Evolutionary conservation across 208 protist species (phyloP), one percentile per base, ranked within the genome.

Genomic region (Acanthamoeba rhysodes): DNA sequence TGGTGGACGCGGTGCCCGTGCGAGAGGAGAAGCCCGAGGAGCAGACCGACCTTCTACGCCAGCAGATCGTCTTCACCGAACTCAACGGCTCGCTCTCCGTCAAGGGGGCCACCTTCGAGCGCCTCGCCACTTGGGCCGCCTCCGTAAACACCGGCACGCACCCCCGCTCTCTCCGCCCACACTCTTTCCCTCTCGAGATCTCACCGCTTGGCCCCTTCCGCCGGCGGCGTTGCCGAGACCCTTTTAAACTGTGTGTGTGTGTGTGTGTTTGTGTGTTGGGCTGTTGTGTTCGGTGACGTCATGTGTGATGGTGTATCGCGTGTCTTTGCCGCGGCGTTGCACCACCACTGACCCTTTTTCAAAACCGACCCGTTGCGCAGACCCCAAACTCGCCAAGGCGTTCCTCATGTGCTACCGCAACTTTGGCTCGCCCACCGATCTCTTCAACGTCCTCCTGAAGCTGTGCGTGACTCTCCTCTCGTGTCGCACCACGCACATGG

Each of bases 381-480:
- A 88, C 53, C 50, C 80, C 22, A 88, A 88, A 27, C 50, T 34
- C 14, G 7, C 80, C 14, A 57, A 41, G 29, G 80, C 80, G 29
- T 88, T 88, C n/a, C 80, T 88, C n/a, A 2, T 88, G 41, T 88
- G 80, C n/a, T 88, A 88, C 50, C 80, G 80, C 80, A 41, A 3
- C 80, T 88, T 88, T 8, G 80, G 80, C 80, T 66, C 50, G 8
- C 80, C 80, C 16, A 64, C 80, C 48, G 80, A 88, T 24, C 80
- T 88, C 50, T 88, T 88, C 80, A 88, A 88, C 48, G 80, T 88
- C 2, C 80, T 88, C 29, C 80, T 88, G 9, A 88, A 88, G 50
- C 80, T 88, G 80, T 88, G 37, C 70, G 70, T 45, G 37, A 27
- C 29, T 18, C 24, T 10, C 24, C n/a, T n/a, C n/a, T 74, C n/a